These are phyloP conservation scores for Ganoderma lingzhi DNA, from an alignment of 1,284 basidiomycete genomes.

Conservation along the genomic window DNA sequence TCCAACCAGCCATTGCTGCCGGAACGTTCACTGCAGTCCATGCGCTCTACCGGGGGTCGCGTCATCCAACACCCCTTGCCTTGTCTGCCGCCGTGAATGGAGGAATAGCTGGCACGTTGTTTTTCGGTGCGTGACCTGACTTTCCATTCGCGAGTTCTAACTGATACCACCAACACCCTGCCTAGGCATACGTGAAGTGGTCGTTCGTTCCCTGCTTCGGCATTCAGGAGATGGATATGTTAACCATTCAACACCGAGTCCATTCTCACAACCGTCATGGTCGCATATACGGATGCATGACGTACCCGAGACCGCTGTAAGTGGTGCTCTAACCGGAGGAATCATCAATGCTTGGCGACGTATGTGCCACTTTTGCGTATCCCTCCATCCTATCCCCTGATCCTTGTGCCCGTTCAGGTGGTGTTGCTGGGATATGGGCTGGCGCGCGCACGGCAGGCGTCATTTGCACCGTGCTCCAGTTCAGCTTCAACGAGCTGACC, in stretches of 20 bases:
- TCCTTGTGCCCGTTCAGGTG: constrained; percentile 43
- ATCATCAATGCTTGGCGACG: constrained; percentile 55
- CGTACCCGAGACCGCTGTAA: constrained; percentile 68
- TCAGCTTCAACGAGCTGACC: constrained; percentile 68
- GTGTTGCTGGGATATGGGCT: constrained; percentile 51
- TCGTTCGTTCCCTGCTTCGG: constrained; percentile 63
- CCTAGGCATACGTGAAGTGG: constrained; percentile 72
- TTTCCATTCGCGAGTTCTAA: background rate
- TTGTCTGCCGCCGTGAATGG: constrained; percentile 68
- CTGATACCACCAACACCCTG: constrained; percentile 5
- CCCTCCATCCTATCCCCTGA: constrained; percentile 7
- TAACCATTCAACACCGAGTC: constrained; percentile 37
- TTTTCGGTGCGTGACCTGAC: constrained; percentile 66
- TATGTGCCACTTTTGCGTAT: constrained; percentile 37
- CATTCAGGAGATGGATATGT: constrained; percentile 25
- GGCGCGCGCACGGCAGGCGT: constrained; percentile 63
- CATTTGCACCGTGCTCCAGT: constrained; percentile 65
- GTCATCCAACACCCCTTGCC: constrained; percentile 48
- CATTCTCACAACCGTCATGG: constrained; percentile 45
- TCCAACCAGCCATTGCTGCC: constrained; percentile 54
- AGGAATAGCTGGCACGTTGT: constrained; percentile 69
- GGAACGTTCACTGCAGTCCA: constrained; percentile 63
- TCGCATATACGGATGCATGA: constrained; percentile 61
- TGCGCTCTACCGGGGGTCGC: constrained; percentile 54
- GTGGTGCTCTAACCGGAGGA: constrained; percentile 70